Conservation (phyloP, 2,329 filamentous ascomycete genomes). For the Rutstroemia sp. region DNA sequence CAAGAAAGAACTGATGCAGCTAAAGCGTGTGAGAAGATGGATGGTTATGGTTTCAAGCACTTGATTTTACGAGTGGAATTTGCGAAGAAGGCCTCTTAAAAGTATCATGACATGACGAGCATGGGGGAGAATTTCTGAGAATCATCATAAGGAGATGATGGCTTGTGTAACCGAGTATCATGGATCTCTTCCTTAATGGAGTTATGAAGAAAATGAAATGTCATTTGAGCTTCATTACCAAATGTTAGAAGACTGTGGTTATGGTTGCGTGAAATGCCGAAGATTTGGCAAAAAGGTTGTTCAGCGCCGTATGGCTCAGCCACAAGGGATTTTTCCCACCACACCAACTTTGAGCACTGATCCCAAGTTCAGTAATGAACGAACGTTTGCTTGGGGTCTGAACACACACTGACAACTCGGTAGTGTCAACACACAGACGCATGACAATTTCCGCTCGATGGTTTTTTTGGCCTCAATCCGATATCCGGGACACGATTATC, state of each 20-base stretch:
- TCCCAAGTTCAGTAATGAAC: not conserved
- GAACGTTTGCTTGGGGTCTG: not conserved
- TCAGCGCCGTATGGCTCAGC: not conserved
- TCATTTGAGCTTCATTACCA: not conserved
- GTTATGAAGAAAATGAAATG: not conserved
- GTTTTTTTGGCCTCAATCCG: too few relatives aligned
- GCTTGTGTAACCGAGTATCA: not conserved
- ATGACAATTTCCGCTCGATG: not conserved
- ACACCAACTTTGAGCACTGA: too few relatives aligned
- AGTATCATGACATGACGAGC: not conserved
- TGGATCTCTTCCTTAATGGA: not conserved
- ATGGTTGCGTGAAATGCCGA: not conserved
- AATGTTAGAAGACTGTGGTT: not conserved
- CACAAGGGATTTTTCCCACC: not conserved
- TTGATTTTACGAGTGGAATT: conserved; percentile 83
- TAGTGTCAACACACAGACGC: not conserved
- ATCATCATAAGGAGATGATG: not conserved
- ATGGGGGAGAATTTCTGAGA: not conserved
- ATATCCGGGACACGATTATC: too few relatives aligned
- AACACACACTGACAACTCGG: not conserved
- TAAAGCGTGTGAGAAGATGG: conserved; percentile 94
- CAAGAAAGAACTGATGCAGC: conserved; percentile 84
- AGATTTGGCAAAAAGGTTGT: not conserved
- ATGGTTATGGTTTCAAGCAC: conserved; percentile 87
- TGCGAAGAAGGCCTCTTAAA: conserved; percentile 59